Evolutionary conservation across 208 protist species (phyloP).

Genomic region (Leishmania turanica): DNA sequence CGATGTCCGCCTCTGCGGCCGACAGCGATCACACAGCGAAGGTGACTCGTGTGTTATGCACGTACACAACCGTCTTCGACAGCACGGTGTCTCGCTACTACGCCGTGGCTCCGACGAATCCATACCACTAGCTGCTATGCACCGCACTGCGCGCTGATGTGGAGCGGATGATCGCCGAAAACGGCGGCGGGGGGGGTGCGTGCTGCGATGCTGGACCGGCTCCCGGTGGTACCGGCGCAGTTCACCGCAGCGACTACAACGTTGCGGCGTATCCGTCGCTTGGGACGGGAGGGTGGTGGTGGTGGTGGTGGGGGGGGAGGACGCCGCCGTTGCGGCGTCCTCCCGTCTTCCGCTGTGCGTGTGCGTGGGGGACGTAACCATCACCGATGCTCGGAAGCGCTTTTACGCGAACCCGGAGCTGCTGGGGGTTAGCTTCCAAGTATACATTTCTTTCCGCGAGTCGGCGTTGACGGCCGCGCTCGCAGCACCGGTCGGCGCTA

Average conservation of each 20-base stretch:
- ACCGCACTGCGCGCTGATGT: slow-evolving; percentile 16
- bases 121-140: neutral
- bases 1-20: neutral
- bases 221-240: no score
- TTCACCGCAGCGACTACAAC: neutral
- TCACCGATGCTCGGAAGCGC: neutral
- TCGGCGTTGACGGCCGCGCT: neutral
- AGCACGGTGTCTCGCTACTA: slow-evolving; percentile 22
- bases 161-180: neutral
- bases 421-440: slow-evolving; percentile 3
- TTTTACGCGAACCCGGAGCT: neutral
- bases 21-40: neutral
- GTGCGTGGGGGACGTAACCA: neutral
- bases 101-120: slow-evolving; percentile 18
- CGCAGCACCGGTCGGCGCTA: neutral
- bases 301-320: neutral
- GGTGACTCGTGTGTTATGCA: slow-evolving; percentile 12
- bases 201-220: neutral
- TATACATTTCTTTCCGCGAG: neutral
- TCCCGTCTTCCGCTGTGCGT: neutral
- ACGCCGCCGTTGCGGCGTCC: neutral
- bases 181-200: neutral
- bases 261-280: neutral
- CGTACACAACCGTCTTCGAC: slow-evolving; percentile 22
- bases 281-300: neutral